Evolutionary conservation across 306 rosid genomes (phyloP), one percentile per base, ranked within the genome.

Genomic region (Pyrus bretschneideri): DNA sequence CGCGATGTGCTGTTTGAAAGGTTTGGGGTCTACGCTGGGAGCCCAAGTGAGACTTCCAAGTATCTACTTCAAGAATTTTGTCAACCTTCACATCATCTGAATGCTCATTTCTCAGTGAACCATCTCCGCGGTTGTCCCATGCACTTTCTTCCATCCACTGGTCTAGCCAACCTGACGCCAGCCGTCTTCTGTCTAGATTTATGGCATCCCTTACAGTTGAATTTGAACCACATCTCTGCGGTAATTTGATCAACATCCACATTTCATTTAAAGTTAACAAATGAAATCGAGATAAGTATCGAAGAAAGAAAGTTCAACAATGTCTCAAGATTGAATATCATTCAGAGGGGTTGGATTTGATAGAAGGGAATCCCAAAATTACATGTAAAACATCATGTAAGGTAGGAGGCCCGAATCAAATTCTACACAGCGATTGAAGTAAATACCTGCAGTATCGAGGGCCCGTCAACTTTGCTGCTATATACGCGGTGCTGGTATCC

Each of bases 61-160:
- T 92, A 81, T 95, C 99, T 40, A 95, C 96, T 89, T 95, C 99
- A 19, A 95, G 97, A 80, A 92, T 88, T 80, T 95, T 95, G 88
- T 92, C 99, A 42, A 81, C 83, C 83, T 89, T 95, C 52, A 83
- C 89, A 77, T 90, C 96, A 76, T 88, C 87, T 15, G 63, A 33
- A 9, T 62, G 78, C 11, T 62, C 71, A 33, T 74, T 85, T 81
- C 70, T 90, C 75, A 71, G 40, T 31, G 91, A 82, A 49, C 79
- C 54, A 31, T 86, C 83, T 11, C 83, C 67, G 3, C 64, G 72
- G 59, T 85, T 84, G 72, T 73, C 84, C 88, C 86, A 79, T 1
- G 80, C 44, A 67, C 80, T 90, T 82, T 95, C 97, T 79, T 89
- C 98, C 98, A 92, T 95, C 98, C 97, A 95, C 73, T 81, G 83